Percentiles rank a stretch among this genome's conserved stretches.
Conservation (phyloP, 2,329 filamentous ascomycete genomes). For the Neonectria ditissima region DNA sequence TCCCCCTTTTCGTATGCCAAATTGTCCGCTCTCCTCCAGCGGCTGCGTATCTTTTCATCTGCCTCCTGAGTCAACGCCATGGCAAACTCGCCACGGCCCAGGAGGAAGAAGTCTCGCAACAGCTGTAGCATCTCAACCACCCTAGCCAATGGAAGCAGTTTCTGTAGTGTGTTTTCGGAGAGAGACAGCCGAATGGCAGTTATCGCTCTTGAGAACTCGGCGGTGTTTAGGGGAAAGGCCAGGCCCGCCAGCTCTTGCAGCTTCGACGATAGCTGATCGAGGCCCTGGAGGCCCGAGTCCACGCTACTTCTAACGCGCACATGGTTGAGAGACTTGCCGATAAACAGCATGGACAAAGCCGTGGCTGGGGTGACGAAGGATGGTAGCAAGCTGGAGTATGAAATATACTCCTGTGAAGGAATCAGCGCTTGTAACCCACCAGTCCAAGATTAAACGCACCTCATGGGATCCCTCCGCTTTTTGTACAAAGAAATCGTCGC, state of each 20-base stretch:
- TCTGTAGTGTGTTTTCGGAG: slow-evolving; percentile 85
- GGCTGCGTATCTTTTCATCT: slow-evolving; percentile 80
- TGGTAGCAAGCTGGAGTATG: slow-evolving; percentile 74
- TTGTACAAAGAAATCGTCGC: slow-evolving; percentile 88
- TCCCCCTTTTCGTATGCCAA: slow-evolving; percentile 69
- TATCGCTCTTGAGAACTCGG: slow-evolving; percentile 78
- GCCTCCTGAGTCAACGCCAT: slow-evolving; percentile 87
- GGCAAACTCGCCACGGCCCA: slow-evolving; percentile 91
- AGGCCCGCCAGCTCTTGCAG: slow-evolving; percentile 76
- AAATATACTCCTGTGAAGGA: slow-evolving; percentile 64
- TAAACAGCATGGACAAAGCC: slow-evolving; percentile 87
- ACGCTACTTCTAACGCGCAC: slow-evolving; percentile 70
- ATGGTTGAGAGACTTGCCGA: slow-evolving; percentile 89
- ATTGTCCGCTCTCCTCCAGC: slow-evolving; percentile 74
- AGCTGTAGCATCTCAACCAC: slow-evolving; percentile 83
- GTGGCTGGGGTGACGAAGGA: slow-evolving; percentile 81
- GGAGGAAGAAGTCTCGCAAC: slow-evolving; percentile 86
- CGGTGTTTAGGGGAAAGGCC: slow-evolving; percentile 78
- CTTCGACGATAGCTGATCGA: slow-evolving; percentile 75
- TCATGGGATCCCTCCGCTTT: slow-evolving; percentile 57
- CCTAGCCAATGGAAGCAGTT: slow-evolving; percentile 80
- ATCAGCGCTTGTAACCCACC: slow-evolving; percentile 19
- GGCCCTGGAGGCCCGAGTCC: slow-evolving; percentile 60
- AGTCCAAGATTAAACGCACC: slow-evolving; percentile 43
- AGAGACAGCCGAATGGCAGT: slow-evolving; percentile 82